Percentiles rank a stretch among this genome's conserved stretches.
These are phyloP conservation scores for Nitzschia sp. DNA, from an alignment of 108 stramenopile genomes.

Conservation along the genomic window DNA sequence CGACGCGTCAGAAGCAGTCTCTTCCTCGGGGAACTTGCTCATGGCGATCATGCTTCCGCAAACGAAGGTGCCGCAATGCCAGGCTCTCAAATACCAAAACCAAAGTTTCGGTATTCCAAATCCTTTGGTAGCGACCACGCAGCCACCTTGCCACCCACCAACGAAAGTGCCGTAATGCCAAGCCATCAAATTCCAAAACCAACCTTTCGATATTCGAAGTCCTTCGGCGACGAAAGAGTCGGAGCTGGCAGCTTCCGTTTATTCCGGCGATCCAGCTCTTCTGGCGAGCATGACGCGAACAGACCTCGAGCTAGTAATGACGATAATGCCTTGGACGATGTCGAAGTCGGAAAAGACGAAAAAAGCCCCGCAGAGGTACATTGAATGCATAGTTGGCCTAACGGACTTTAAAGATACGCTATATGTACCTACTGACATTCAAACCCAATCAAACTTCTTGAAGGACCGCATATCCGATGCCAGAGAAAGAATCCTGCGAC, in stretches of 20 bases:
- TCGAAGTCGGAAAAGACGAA: background rate
- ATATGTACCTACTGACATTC: background rate
- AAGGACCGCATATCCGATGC: slow-evolving; percentile 6
- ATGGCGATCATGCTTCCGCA: no score
- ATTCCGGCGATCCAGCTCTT: background rate
- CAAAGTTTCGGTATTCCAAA: no score
- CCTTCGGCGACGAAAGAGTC: background rate
- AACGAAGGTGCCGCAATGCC: no score
- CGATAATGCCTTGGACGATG: background rate
- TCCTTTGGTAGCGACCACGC: background rate
- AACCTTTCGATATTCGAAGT: background rate
- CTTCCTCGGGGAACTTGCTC: no score
- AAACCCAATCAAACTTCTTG: background rate
- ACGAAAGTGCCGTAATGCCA: background rate
- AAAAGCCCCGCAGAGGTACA: background rate
- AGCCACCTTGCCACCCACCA: background rate
- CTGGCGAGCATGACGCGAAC: background rate
- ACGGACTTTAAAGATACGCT: background rate
- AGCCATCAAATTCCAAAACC: background rate
- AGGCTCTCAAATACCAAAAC: no score
- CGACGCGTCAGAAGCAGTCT: no score
- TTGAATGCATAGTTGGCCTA: no score
- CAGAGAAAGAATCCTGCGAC: background rate
- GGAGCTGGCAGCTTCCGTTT: background rate
- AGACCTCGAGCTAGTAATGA: background rate